Conservation (phyloP, 1,284 basidiomycete genomes). For the Trametes hirsuta region DNA sequence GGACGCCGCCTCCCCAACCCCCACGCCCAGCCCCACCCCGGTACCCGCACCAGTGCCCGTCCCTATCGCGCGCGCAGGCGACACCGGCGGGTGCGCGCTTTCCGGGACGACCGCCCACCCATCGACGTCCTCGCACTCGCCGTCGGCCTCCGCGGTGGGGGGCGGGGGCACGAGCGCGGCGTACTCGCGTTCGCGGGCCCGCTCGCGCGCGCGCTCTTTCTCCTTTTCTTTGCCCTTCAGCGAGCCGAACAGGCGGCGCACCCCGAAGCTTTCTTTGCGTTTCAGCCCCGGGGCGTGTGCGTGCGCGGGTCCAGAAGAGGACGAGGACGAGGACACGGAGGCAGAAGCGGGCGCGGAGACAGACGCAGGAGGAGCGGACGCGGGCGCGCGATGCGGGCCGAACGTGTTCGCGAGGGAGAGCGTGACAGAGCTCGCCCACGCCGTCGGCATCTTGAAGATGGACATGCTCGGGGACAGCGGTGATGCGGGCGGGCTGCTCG, state of each 20-base stretch:
- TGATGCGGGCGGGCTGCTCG: slow-evolving; percentile 24
- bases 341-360: not conserved
- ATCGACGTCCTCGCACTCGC: slow-evolving; percentile 10
- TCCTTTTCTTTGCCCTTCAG: slow-evolving; percentile 38
- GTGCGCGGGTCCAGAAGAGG: not conserved
- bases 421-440: slow-evolving; percentile 34
- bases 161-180: not conserved
- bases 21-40: too few relatives aligned
- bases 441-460: slow-evolving; percentile 24
- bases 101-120: slow-evolving; percentile 23
- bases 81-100: not conserved
- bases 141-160: slow-evolving; percentile 16
- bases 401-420: slow-evolving; percentile 27
- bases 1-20: slow-evolving; percentile 3
- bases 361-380: not conserved
- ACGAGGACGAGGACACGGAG: not conserved
- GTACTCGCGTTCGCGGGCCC: slow-evolving; percentile 19
- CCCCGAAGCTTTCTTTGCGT: slow-evolving; percentile 35
- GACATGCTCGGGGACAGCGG: slow-evolving; percentile 28
- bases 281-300: slow-evolving; percentile 12
- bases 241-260: slow-evolving; percentile 34
- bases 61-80: slow-evolving; percentile 9
- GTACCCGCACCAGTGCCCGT: not conserved
- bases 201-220: slow-evolving; percentile 8
- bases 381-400: slow-evolving; percentile 14